A percentile compares a stretch with the other conserved stretches of the same genome.
Conservation (phyloP, 345 rosid genomes). For the Mangifera indica region DNA sequence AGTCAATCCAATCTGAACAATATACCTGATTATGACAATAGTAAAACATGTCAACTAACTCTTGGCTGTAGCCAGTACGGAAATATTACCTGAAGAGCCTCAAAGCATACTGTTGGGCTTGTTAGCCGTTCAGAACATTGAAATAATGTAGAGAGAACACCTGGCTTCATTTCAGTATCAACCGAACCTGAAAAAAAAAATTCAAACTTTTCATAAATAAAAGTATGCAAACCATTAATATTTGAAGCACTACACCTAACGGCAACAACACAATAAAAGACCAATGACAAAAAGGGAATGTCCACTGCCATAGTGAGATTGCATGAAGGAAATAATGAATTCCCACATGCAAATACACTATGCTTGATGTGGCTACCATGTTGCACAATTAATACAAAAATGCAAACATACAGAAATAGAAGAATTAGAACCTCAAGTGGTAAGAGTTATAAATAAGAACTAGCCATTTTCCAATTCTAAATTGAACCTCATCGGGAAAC, state of each 20-base stretch:
- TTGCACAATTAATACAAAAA: no score
- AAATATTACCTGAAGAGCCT: constrained; percentile 77
- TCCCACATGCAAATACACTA: no score
- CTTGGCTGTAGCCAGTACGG: no score
- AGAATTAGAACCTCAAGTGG: background rate
- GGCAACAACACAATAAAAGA: constrained; percentile 3
- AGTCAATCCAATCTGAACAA: background rate
- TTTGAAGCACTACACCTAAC: background rate
- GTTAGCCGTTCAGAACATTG: constrained; percentile 48
- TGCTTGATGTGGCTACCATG: no score
- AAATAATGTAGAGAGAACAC: constrained; percentile 59
- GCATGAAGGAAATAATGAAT: no score
- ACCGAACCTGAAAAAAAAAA: constrained; percentile 51
- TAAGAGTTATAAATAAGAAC: background rate
- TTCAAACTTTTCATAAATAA: constrained; percentile 18
- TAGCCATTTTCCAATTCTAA: background rate
- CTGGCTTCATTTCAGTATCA: constrained; percentile 46
- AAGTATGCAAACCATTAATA: background rate
- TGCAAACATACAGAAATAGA: background rate
- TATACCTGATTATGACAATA: background rate
- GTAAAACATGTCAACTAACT: background rate
- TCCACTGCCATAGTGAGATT: background rate
- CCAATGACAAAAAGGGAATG: constrained; percentile 5
- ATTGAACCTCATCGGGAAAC: background rate
- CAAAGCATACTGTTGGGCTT: constrained; percentile 63